phyloP scores from a whole-genome alignment of 352 stramenopile genomes.

The Phytophthora meadii region DNA sequence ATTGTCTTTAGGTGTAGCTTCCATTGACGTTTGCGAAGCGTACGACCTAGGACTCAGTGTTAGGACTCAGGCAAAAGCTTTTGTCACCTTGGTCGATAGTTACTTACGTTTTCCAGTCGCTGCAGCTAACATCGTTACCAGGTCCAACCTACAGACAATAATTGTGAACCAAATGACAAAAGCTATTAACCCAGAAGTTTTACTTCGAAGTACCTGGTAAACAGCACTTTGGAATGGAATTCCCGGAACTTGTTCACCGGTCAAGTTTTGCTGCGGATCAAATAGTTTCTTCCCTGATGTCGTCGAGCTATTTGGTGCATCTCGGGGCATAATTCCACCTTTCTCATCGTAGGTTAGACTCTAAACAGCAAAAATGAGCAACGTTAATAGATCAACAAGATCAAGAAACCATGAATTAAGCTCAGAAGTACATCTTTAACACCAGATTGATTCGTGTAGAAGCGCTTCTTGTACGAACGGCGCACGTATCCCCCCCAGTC shows the following conservation, averaged over 20 bases:
- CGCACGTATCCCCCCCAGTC: conserved; percentile 79
- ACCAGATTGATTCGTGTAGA: conserved; percentile 46
- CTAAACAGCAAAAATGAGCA: conserved; percentile 23
- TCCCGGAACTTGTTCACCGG: conserved; percentile 48
- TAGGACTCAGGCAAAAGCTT: background rate
- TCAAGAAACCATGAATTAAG: too few species aligned
- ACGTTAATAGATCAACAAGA: background rate
- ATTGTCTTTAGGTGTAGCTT: conserved; percentile 52
- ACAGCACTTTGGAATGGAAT: conserved; percentile 74
- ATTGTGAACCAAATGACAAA: too few species aligned
- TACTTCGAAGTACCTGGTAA: conserved; percentile 43
- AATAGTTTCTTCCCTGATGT: conserved; percentile 62
- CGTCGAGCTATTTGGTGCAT: conserved; percentile 18
- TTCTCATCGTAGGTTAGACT: conserved; percentile 61
- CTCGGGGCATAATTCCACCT: conserved; percentile 64
- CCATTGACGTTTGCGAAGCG: conserved; percentile 61
- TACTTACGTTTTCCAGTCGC: conserved; percentile 78
- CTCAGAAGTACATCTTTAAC: conserved; percentile 45
- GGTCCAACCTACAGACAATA: conserved; percentile 49
- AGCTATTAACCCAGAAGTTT: too few species aligned
- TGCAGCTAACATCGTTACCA: conserved; percentile 45
- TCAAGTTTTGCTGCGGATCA: conserved; percentile 51
- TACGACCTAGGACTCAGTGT: conserved; percentile 55
- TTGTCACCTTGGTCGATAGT: background rate
- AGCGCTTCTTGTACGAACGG: conserved; percentile 74